Evolutionary conservation across 306 rosid species (phyloP).

Genomic region (Fragaria nilgerrensis): DNA sequence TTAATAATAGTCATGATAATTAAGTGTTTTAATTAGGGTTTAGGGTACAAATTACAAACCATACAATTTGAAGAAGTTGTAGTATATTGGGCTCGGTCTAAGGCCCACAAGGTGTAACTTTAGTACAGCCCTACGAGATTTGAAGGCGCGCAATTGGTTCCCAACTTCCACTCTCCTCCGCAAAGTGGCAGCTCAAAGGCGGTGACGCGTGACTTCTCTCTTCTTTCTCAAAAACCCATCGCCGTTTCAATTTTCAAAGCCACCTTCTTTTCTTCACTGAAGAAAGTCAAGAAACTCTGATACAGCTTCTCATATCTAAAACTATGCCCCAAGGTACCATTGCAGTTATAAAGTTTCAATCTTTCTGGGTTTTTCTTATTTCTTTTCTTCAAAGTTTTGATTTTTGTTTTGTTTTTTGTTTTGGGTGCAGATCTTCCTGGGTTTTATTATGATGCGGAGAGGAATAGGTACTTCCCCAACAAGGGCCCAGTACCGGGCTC

Average conservation of each 20-base stretch:
- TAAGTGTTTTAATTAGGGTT: too few relatives aligned
- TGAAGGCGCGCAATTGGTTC: too few relatives aligned
- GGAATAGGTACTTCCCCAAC: constrained; percentile 75
- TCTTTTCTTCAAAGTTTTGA: neutral
- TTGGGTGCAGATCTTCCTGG: constrained; percentile 69
- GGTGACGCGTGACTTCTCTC: too few relatives aligned
- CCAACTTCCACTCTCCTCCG: too few relatives aligned
- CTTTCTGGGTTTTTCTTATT: neutral
- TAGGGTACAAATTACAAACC: too few relatives aligned
- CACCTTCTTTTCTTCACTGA: neutral
- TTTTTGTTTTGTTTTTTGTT: neutral
- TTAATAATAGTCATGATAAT: too few relatives aligned
- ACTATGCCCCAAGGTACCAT: neutral
- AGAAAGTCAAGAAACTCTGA: neutral
- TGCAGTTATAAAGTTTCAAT: neutral
- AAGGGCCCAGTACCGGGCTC: constrained; percentile 85
- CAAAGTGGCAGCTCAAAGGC: too few relatives aligned
- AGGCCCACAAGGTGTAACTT: too few relatives aligned
- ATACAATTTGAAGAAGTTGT: too few relatives aligned
- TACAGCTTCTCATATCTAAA: neutral
- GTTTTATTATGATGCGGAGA: constrained; percentile 71
- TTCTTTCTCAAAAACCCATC: too few relatives aligned
- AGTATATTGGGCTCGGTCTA: too few relatives aligned
- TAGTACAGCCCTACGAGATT: too few relatives aligned
- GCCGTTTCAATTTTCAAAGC: neutral